Base-by-base conservation (phyloP, 2,329 filamentous ascomycete species). In the Botrytis hyacinthi region DNA sequence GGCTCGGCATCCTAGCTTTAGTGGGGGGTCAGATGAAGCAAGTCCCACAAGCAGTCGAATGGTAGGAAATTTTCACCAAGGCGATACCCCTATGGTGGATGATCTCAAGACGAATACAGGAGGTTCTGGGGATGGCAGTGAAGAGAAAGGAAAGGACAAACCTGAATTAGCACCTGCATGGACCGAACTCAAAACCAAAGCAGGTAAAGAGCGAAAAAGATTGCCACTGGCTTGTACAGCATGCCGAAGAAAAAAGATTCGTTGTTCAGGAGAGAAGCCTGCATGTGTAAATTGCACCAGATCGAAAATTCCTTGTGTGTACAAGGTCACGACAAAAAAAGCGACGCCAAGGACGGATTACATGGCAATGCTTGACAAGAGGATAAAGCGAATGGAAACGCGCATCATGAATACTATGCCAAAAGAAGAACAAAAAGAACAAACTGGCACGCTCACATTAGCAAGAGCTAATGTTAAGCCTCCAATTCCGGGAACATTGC, bases 321-420 rank as follows among this genome's bases (percentile, higher is more conserved):
- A 98, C 87, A 98, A 98, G 81, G 94, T 97, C 74, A 98, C 95
- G 0, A 94, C 95, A 6, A 88, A 96, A 74, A 98, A 98, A 82
- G 94, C 95, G 1, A 94, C 95, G 5, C 96, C 96, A 4, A 88
- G 96, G 70, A 98, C 96, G 29, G 96, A 98, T 83, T 98, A 98
- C 83, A 98, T 98, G 96, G 94, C 95, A 60, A 98, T 98, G 94
- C 85, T 98, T 78, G 96, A 98, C 83, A 98, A 97, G 83, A 89
- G 96, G 71, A 83, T 98, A 77, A 98, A 97, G 85, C 88, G 95
- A 73, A 98, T 98, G 96, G 96, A 99, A 83, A 95, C 98, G 80
- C 91, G 95, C 73, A 96, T 98, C 76, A 97, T 98, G 84, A 97
- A 97, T 82, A 92, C 95, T 74, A 92, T 98, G 42, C 95, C 96